Conservation (phyloP, 2,329 filamentous ascomycete species). For the Taxawa tesnikishii region DNA sequence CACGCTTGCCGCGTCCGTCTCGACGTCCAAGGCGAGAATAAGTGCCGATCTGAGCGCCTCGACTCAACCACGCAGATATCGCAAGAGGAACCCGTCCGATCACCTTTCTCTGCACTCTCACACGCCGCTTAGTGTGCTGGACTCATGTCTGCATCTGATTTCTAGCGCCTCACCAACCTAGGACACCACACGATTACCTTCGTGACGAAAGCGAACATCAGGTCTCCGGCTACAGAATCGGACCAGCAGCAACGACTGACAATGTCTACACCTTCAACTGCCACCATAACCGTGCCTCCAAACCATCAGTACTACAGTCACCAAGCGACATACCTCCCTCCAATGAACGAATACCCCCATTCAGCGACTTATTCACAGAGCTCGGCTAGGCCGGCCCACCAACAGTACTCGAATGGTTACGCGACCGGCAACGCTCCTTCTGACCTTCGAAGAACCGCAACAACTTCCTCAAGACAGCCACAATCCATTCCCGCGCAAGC, state of each 20-base stretch:
- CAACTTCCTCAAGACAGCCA: conserved; percentile 13
- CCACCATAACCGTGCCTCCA: conserved; percentile 26
- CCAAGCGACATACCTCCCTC: conserved; percentile 24
- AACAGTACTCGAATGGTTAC: conserved; percentile 22
- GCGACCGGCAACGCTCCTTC: conserved; percentile 18
- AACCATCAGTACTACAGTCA: conserved; percentile 26
- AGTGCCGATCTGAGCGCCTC: too few species aligned
- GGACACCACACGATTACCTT: too few species aligned
- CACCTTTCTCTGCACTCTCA: too few species aligned
- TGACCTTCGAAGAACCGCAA: conserved; percentile 24
- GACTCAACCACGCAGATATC: too few species aligned
- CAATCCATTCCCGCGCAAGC: conserved; percentile 1
- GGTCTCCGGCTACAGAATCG: too few species aligned
- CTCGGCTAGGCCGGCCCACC: conserved; percentile 3
- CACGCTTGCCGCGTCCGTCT: too few species aligned
- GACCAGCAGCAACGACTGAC: conserved; percentile 3
- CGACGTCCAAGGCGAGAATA: too few species aligned
- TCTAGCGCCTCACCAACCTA: too few species aligned
- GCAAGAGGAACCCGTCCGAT: too few species aligned
- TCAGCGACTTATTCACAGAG: conserved; percentile 11
- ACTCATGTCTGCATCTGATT: too few species aligned
- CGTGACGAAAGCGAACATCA: too few species aligned
- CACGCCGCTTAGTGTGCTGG: too few species aligned
- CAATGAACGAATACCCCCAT: conserved; percentile 14
- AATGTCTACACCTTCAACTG: conserved; percentile 32